phyloP scores from a whole-genome alignment of 805 yeast genomes.

The Ogataea methylovora region DNA sequence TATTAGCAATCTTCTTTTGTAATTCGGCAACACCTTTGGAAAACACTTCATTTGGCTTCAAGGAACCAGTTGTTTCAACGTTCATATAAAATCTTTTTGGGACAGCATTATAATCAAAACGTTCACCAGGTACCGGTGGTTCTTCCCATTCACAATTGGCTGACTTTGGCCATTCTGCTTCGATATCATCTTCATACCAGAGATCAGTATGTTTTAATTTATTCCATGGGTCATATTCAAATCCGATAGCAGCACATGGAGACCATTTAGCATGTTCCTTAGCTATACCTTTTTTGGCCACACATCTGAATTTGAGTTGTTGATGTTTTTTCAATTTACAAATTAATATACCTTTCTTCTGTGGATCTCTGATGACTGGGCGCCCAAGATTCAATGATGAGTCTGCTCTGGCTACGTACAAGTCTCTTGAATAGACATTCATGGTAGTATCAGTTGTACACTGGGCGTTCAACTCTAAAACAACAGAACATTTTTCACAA shows the following conservation, averaged over 20 bases:
- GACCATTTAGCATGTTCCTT: conserved; percentile 99
- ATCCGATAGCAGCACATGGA: conserved; percentile 91
- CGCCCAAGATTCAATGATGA: conserved; percentile 48
- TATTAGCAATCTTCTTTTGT: conserved; percentile 85
- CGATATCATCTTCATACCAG: conserved; percentile 91
- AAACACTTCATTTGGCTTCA: conserved; percentile 86
- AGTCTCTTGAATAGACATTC: conserved; percentile 84
- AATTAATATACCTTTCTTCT: conserved; percentile 77
- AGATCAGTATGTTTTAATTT: conserved; percentile 91
- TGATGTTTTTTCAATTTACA: conserved; percentile 91
- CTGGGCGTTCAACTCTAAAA: conserved; percentile 70
- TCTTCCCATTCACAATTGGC: conserved; percentile 94
- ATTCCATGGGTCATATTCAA: conserved; percentile 99
- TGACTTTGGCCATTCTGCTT: conserved; percentile 88
- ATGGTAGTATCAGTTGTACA: conserved; percentile 85
- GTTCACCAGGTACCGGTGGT: conserved; percentile 81
- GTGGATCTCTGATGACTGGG: conserved; percentile 78
- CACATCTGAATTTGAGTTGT: conserved; percentile 80
- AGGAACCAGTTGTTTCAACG: conserved; percentile 87
- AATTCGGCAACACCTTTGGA: conserved; percentile 75
- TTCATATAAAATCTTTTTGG: conserved; percentile 81
- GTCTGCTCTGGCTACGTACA: conserved; percentile 32
- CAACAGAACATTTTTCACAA: conserved; percentile 92
- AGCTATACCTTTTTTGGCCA: conserved; percentile 95
- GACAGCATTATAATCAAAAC: conserved; percentile 75